Evolutionary conservation across 345 rosid species (phyloP), one percentile per base, ranked within the genome.

Genomic region (Eucalyptus erythrocorys): DNA sequence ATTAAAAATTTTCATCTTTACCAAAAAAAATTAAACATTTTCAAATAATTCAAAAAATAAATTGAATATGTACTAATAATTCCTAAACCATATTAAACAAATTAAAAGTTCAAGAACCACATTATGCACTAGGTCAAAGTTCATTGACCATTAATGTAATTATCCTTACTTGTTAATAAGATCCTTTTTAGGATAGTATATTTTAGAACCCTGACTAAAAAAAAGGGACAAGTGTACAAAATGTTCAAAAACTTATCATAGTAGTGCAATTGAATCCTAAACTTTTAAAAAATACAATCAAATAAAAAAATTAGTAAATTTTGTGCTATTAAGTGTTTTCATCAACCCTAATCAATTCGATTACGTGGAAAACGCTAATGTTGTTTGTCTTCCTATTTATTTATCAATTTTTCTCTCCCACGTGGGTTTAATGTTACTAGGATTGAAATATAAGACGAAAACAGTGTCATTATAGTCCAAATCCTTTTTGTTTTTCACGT

Each of bases 161-260:
- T 61, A 61, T 61, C 17, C 16, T 27, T 55, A 55, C 30, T 22
- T 55, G 30, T 55, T 10, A 55, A 55, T 24, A 55, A 55, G 61
- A 55, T 55, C 61, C 27, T 4, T 22, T 55, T 55, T 55, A 55
- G 27, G 61, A 55, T 55, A 10, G 61, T 55, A 55, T 55, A 55
- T 55, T 55, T 55, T 55, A 55, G 61, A 55, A 55, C 12, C 11
- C 5, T 55, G 24, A 24, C 27, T 55, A 4, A 22, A 55, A 24
- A 50, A 7, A 7, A 3, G 4, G 5, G 12, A 55, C 4, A 55
- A 24, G 1, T 10, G 1, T 24, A 55, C 11, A 9, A 0, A 24
- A 24, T 22, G 30, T 55, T 55, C 27, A 24, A 55, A 24, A 55
- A 24, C 30, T 55, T 55, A 55, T 24, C 61, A 24, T 0, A 1